A percentile compares a stretch with the other conserved stretches of the same genome.
phyloP scores from a whole-genome alignment of 2,329 filamentous ascomycete species.

The Diaporthe ilicicola region DNA sequence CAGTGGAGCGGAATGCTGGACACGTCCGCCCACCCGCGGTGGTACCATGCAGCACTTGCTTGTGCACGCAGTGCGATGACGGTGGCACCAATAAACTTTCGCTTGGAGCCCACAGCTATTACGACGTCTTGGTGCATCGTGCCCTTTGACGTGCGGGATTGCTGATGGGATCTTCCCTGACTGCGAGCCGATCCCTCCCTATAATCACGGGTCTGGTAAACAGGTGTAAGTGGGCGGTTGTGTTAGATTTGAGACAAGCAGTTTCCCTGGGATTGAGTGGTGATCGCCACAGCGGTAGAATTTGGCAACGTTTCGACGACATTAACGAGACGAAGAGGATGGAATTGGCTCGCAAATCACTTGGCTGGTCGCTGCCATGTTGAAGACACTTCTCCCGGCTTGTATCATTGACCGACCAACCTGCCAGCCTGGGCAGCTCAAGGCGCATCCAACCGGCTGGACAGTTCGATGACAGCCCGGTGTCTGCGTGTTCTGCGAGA shows the following conservation, averaged over 20 bases:
- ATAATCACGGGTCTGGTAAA: constrained; percentile 12
- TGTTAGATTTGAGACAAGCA: constrained; percentile 25
- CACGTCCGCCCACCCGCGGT: constrained; percentile 11
- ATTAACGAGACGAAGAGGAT: constrained; percentile 18
- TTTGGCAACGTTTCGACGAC: constrained; percentile 13
- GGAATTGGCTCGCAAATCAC: constrained; percentile 14
- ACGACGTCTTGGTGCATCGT: constrained; percentile 20
- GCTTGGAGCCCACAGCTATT: constrained; percentile 12
- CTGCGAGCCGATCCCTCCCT: constrained; percentile 22
- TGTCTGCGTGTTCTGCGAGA: not conserved
- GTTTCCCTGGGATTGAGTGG: not conserved
- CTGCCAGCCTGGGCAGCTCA: not conserved
- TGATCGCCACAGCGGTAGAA: constrained; percentile 8
- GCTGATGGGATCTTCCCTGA: constrained; percentile 32
- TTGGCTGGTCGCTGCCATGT: not conserved
- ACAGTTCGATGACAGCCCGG: not conserved
- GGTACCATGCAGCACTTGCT: not conserved
- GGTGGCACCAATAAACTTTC: constrained; percentile 9
- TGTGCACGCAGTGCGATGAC: not conserved
- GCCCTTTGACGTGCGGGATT: constrained; percentile 30
- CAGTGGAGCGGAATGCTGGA: constrained; percentile 18
- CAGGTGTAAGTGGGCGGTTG: constrained; percentile 11
- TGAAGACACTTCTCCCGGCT: not conserved
- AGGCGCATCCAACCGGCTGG: not conserved
- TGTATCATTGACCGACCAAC: not conserved